Base-by-base conservation (phyloP, 2,329 filamentous ascomycete species). In the Ceratocystis diversiconidia region DNA sequence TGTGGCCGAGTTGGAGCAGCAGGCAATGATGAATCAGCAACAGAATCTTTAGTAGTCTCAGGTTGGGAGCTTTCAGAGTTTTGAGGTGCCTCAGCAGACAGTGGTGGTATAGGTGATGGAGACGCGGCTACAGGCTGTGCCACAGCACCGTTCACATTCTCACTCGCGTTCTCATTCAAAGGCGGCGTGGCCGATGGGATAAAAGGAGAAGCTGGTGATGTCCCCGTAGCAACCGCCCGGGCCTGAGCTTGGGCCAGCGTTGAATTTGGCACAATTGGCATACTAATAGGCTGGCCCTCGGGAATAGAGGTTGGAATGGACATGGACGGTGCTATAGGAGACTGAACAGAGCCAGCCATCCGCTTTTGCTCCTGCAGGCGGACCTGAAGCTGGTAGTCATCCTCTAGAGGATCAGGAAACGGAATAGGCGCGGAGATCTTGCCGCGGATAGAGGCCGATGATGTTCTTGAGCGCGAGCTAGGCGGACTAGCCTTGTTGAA, bases 401-500 rank as follows among this genome's bases (percentile, higher is more conserved):
- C 80, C 66, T 82, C 80, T 50, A 76, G 69, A 6, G 75, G 71
- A 65, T 73, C 75, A 19, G 75, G 72, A 25, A 86, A 80, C 1
- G 82, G 82, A 61, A 86, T 85, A 15, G 84, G 84, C 5, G 77
- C 79, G 36, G 83, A 85, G 68, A 86, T 85, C 69, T 79, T 81
- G 68, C 82, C 83, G 48, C 83, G 80, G 68, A 85, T 80, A 43
- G 79, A 79, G 28, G 62, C 62, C 12, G 55, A 15, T 10, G 55
- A 59, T 12, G 62, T 55, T 36, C 48, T 59, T n/a, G 50, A n/a
- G n/a, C 32, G 19, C 30, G 65, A 73, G 73, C 69, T 77, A 74
- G 66, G 73, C 74, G 48, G 75, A 72, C 69, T 76, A 22, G 43
- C 25, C 30, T 63, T 77, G 65, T 74, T 75, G 22, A 64, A 64